These are phyloP conservation scores for Penicillium sclerotiorum DNA, from an alignment of 2,329 filamentous ascomycete genomes.

Conservation along the genomic window DNA sequence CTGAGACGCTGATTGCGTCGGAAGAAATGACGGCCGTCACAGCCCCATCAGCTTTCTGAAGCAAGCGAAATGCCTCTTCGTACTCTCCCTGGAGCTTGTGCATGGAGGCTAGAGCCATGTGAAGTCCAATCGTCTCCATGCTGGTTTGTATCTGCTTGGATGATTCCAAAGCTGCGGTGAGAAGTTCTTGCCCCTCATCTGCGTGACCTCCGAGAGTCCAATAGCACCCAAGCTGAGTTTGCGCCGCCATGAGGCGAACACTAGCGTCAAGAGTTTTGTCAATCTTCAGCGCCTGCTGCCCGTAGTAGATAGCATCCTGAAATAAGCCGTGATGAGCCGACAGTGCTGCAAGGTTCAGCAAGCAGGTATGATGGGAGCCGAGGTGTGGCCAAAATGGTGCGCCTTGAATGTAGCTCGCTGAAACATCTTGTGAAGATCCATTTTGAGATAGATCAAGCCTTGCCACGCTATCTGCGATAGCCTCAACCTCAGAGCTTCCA, in stretches of 20 bases:
- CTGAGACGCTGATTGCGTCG: slow-evolving; percentile 31
- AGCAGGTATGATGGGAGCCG: slow-evolving; percentile 69
- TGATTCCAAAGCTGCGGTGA: slow-evolving; percentile 61
- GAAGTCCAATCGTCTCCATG: slow-evolving; percentile 54
- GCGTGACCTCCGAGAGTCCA: slow-evolving; percentile 54
- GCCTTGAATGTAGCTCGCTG: slow-evolving; percentile 54
- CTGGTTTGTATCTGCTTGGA: slow-evolving; percentile 55
- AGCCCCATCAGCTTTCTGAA: slow-evolving; percentile 52
- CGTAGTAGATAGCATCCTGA: slow-evolving; percentile 84
- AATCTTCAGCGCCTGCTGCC: slow-evolving; percentile 79
- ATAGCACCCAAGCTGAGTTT: slow-evolving; percentile 50
- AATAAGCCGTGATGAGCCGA: slow-evolving; percentile 85
- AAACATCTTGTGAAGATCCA: slow-evolving; percentile 38
- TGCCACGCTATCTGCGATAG: slow-evolving; percentile 42
- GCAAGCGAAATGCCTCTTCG: slow-evolving; percentile 52
- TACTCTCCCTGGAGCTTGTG: slow-evolving; percentile 52
- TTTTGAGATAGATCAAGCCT: slow-evolving; percentile 43
- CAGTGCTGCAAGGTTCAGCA: slow-evolving; percentile 73
- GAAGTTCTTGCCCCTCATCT: slow-evolving; percentile 57
- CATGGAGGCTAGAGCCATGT: slow-evolving; percentile 48
- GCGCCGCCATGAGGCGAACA: slow-evolving; percentile 53
- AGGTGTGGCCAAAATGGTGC: slow-evolving; percentile 81
- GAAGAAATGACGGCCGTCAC: slow-evolving; percentile 46
- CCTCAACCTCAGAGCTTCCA: slow-evolving; percentile 36
- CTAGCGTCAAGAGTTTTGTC: slow-evolving; percentile 68